Evolutionary conservation across 2,329 filamentous ascomycete genomes (phyloP), one percentile per base, ranked within the genome.

Genomic region (Penicillium fuscoglaucum): DNA sequence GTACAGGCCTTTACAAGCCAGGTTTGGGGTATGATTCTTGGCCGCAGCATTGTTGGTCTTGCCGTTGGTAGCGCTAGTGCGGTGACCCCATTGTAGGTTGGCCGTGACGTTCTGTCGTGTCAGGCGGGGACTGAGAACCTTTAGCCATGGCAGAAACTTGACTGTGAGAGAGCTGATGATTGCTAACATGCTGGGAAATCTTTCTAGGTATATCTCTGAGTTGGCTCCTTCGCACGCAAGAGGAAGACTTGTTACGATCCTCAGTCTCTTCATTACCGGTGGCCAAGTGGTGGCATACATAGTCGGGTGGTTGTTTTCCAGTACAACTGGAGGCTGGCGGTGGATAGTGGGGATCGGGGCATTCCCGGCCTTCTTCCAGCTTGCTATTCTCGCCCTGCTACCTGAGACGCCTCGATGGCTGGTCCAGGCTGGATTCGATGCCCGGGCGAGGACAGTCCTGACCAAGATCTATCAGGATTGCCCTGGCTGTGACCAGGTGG

Each of bases 281-380:
- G 93, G 93, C 0, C 93, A 97, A 76, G 90, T 96, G 2, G 84
- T 96, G 21, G 93, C 93, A 2, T 97, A 97, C 74, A 72, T 96
- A 1, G 78, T 92, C 7, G 93, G 93, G 1, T 96, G 90, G 89
- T 74, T 82, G 0, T 88, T 96, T 54, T 80, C 79, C 47, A 83
- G 86, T 6, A 81, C 83, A 8, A 59, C 66, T 8, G 83, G 82
- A 13, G 91, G 89, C 1, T 98, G 93, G 93, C 82, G 91, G 50
- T 96, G 90, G 87, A 93, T 96, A 84, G 92, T 97, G 0, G 93
- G 93, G 0, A 75, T 97, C 0, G 93, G 93, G 0, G 90, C 90
- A 9, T 61, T 89, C 28, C 93, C 93, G 0, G 93, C 92, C 0
- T 73, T 84, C 0, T 55, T 92, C 4, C 93, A 97, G 72, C 83